Percentiles rank a stretch among this genome's conserved stretches.
phyloP scores from a whole-genome alignment of 371 early-diverging fungal genomes.

The Mortierella sp. region DNA sequence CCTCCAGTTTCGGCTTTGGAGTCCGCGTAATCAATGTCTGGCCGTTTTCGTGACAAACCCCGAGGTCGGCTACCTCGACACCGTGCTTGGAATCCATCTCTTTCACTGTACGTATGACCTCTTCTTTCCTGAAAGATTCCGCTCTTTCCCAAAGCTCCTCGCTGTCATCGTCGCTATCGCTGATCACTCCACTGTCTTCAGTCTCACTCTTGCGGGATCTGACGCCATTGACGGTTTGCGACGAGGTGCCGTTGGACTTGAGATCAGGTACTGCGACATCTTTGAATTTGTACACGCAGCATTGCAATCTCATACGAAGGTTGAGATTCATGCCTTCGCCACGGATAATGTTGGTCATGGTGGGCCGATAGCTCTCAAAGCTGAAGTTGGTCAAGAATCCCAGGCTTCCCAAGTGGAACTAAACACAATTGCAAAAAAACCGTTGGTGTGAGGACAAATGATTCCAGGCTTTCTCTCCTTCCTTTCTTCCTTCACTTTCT shows the following conservation, averaged over 20 bases:
- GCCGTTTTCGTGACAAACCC: slow-evolving; percentile 32
- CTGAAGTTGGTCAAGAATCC: slow-evolving; percentile 93
- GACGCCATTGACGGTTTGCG: too few species aligned
- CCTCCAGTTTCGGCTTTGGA: slow-evolving; percentile 17
- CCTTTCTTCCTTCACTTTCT: too few species aligned
- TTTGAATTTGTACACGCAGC: slow-evolving; percentile 73
- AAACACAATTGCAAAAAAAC: slow-evolving; percentile 5
- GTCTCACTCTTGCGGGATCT: slow-evolving; percentile 1
- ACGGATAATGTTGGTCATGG: slow-evolving; percentile 70
- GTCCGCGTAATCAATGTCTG: slow-evolving; percentile 18
- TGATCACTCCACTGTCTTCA: background rate
- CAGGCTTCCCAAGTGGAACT: slow-evolving; percentile 89
- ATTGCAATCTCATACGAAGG: slow-evolving; percentile 87
- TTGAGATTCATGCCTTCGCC: slow-evolving; percentile 84
- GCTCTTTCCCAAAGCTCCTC: background rate
- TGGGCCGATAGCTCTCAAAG: slow-evolving; percentile 68
- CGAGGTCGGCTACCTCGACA: slow-evolving; percentile 33
- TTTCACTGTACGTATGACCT: slow-evolving; percentile 37
- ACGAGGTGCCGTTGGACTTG: too few species aligned
- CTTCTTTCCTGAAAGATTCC: slow-evolving; percentile 13
- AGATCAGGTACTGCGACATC: background rate
- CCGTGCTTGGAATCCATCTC: slow-evolving; percentile 48
- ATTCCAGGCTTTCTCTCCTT: background rate
- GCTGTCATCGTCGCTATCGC: slow-evolving; percentile 12
- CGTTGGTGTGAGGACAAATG: slow-evolving; percentile 3